phyloP scores from a whole-genome alignment of 768 basidiomycete genomes.

The Paxillus ammoniavirescens region DNA sequence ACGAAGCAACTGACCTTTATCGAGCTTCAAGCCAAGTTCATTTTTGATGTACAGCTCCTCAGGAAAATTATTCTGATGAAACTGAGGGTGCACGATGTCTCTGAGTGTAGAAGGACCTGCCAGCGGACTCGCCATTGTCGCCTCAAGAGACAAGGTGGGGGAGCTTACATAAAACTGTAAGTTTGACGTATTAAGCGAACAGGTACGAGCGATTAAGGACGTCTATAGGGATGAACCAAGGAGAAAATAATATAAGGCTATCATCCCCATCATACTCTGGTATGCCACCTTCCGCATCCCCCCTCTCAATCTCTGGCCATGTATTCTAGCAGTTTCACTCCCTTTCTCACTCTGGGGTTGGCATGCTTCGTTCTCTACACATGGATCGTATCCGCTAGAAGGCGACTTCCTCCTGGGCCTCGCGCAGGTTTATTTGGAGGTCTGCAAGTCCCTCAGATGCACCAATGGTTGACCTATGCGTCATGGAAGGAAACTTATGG shows the following conservation, averaged over 20 bases:
- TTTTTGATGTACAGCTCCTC: constrained; percentile 80
- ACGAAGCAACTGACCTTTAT: constrained; percentile 61
- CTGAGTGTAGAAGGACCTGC: constrained; percentile 55
- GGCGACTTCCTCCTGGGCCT: constrained; percentile 41
- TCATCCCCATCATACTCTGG: background rate
- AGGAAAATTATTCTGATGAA: constrained; percentile 89
- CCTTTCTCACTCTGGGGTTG: constrained; percentile 6
- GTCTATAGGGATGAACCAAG: background rate
- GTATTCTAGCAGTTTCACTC: background rate
- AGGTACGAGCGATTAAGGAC: constrained; percentile 1
- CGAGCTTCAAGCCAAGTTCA: constrained; percentile 83
- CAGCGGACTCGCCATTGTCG: constrained; percentile 47
- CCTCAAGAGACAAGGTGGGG: constrained; percentile 8
- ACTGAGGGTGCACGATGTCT: constrained; percentile 84
- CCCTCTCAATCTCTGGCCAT: background rate
- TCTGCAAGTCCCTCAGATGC: constrained; percentile 31
- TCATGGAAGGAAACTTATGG: constrained; percentile 45
- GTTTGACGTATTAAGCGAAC: background rate
- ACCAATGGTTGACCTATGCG: constrained; percentile 48
- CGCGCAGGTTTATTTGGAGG: constrained; percentile 36
- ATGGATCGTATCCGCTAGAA: constrained; percentile 2
- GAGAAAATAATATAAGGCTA: background rate
- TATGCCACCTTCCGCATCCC: background rate
- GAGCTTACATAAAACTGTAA: constrained; percentile 9
- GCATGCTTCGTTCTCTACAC: constrained; percentile 12